phyloP scores from a whole-genome alignment of 176 grass and related monocot species.

The Hsuehochloa calcarea region DNA sequence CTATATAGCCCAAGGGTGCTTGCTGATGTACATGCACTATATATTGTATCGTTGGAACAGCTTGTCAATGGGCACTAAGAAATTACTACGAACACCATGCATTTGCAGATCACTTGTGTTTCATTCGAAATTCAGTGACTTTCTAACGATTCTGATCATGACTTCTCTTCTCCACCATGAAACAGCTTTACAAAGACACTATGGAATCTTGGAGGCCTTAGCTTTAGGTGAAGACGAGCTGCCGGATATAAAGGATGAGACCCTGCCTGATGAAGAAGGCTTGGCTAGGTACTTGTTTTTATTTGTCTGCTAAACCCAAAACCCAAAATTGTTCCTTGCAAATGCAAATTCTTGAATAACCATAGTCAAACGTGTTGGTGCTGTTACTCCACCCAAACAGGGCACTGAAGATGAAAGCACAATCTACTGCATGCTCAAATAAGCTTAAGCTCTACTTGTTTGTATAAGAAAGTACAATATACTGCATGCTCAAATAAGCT shows the following conservation, averaged over 20 bases:
- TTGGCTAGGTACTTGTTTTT: constrained; percentile 58
- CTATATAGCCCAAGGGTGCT: not conserved
- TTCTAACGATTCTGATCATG: not conserved
- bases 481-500: not conserved
- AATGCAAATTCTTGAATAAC: constrained; percentile 22
- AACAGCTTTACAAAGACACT: constrained; percentile 92
- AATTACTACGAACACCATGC: not conserved
- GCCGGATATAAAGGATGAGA: constrained; percentile 92
- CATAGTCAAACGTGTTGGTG: constrained; percentile 1
- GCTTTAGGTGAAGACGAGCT: constrained; percentile 93
- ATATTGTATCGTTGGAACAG: not conserved
- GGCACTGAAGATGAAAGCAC: not conserved
- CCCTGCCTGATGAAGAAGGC: constrained; percentile 82
- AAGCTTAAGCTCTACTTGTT: not conserved
- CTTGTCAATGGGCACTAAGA: not conserved
- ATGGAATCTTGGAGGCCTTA: constrained; percentile 87
- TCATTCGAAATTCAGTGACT: not conserved
- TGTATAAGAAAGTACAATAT: not conserved
- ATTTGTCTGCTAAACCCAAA: not conserved
- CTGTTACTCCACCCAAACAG: constrained; percentile 4
- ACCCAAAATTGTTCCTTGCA: not conserved
- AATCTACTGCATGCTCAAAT: constrained; percentile 6
- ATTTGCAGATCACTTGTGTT: not conserved
- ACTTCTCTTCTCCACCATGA: not conserved
- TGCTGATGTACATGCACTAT: not conserved